Percentiles rank a stretch among this genome's conserved stretches.
phyloP scores from a whole-genome alignment of 371 early-diverging fungal genomes.

The Lichtheimia hyalospora region DNA sequence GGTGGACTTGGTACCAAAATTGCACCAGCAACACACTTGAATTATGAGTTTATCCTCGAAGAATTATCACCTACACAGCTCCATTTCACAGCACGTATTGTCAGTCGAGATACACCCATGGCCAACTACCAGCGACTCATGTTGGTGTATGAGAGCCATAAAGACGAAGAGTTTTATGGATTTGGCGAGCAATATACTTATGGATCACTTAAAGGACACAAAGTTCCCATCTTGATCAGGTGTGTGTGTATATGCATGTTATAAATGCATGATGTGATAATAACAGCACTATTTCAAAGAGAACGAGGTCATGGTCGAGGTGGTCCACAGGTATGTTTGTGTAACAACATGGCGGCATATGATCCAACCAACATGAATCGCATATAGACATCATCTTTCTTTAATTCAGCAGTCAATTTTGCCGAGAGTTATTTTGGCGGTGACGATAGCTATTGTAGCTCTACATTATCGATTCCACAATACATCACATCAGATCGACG shows the following conservation, averaged over 20 bases:
- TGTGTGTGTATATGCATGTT: not conserved
- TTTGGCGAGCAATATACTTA: slow-evolving; percentile 49
- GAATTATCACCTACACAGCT: slow-evolving; percentile 33
- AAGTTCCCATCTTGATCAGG: slow-evolving; percentile 41
- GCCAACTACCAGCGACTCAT: slow-evolving; percentile 26
- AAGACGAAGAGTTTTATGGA: slow-evolving; percentile 48
- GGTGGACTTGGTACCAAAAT: slow-evolving; percentile 38
- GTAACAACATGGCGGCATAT: not conserved
- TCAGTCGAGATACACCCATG: slow-evolving; percentile 28
- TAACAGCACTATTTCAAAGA: not conserved
- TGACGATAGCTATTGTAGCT: slow-evolving; percentile 33
- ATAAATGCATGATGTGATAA: not conserved
- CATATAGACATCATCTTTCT: slow-evolving; percentile 21
- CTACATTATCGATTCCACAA: slow-evolving; percentile 50
- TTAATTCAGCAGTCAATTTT: slow-evolving; percentile 34
- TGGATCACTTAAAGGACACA: slow-evolving; percentile 45
- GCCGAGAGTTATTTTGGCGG: slow-evolving; percentile 24
- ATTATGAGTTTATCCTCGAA: slow-evolving; percentile 23
- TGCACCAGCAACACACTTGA: slow-evolving; percentile 18
- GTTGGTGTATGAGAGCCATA: slow-evolving; percentile 25
- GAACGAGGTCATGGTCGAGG: slow-evolving; percentile 10
- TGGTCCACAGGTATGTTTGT: slow-evolving; percentile 7
- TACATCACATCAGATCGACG: slow-evolving; percentile 47
- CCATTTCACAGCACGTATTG: slow-evolving; percentile 26
- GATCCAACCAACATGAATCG: not conserved